phyloP scores from a whole-genome alignment of 768 basidiomycete species.

The Sarcodon aspratus region DNA sequence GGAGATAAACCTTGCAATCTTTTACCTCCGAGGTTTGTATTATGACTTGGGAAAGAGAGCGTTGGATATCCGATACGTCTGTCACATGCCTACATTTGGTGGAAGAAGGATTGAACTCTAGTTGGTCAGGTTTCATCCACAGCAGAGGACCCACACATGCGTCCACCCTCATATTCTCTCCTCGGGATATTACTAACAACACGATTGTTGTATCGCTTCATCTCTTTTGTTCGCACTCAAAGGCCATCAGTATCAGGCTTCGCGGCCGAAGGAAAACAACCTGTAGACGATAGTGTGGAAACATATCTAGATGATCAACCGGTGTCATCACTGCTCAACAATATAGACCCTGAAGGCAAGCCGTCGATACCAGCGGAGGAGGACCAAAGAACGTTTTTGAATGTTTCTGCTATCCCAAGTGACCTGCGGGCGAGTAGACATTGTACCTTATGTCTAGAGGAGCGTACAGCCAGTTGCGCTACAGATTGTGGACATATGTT shows the following conservation, averaged over 20 bases:
- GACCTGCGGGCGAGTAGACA: constrained; percentile 45
- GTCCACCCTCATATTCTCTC: constrained; percentile 80
- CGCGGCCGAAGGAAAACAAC: constrained; percentile 23
- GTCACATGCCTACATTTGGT: constrained; percentile 6
- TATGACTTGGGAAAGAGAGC: constrained; percentile 62
- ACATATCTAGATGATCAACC: constrained; percentile 49
- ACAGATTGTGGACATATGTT: constrained; percentile 89
- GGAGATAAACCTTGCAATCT: constrained; percentile 70
- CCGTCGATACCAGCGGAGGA: constrained; percentile 53
- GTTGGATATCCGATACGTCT: constrained; percentile 59
- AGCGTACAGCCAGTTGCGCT: constrained; percentile 68
- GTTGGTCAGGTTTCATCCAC: constrained; percentile 54
- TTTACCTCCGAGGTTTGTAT: constrained; percentile 74
- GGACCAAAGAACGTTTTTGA: constrained; percentile 56
- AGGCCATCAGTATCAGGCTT: not conserved
- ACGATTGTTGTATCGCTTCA: constrained; percentile 52
- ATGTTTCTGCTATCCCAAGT: constrained; percentile 43
- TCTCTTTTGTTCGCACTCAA: constrained; percentile 29
- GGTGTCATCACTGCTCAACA: constrained; percentile 43
- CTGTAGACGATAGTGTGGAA: constrained; percentile 21
- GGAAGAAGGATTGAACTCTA: not conserved
- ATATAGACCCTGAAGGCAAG: constrained; percentile 37
- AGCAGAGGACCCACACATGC: constrained; percentile 56
- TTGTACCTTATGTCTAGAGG: constrained; percentile 80
- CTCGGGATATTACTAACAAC: constrained; percentile 63